Evolutionary conservation across 2,329 filamentous ascomycete genomes (phyloP).

Genomic region (Bipolaris gigantea): DNA sequence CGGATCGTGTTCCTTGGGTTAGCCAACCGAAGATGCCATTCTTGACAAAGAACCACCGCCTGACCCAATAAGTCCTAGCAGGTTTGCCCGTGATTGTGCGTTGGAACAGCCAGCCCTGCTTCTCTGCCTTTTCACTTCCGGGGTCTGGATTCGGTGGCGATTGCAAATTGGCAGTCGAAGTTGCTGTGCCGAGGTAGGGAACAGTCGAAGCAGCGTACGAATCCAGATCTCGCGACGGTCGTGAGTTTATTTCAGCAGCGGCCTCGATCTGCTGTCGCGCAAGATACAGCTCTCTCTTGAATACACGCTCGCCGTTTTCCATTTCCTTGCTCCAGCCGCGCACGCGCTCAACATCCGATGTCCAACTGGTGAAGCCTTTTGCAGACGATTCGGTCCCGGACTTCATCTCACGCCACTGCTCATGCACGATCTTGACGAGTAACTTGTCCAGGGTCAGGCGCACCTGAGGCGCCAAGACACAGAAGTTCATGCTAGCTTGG

Average conservation of each 20-base stretch:
- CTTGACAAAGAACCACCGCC: slow-evolving; percentile 94
- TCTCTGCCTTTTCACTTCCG: slow-evolving; percentile 63
- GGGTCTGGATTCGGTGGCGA: slow-evolving; percentile 56
- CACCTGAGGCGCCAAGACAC: slow-evolving; percentile 81
- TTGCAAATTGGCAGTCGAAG: slow-evolving; percentile 56
- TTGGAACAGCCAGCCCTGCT: slow-evolving; percentile 93
- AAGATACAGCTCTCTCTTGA: slow-evolving; percentile 77
- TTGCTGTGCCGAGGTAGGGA: slow-evolving; percentile 74
- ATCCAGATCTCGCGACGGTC: slow-evolving; percentile 88
- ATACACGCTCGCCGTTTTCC: slow-evolving; percentile 82
- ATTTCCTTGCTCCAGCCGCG: slow-evolving; percentile 93
- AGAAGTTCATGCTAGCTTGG: slow-evolving; percentile 91
- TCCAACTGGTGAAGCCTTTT: slow-evolving; percentile 66
- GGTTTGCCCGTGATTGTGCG: slow-evolving; percentile 83
- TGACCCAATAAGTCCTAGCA: slow-evolving; percentile 83
- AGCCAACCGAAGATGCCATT: slow-evolving; percentile 96
- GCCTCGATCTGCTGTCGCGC: slow-evolving; percentile 84
- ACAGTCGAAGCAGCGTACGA: slow-evolving; percentile 91
- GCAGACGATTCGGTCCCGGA: slow-evolving; percentile 66
- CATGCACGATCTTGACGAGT: slow-evolving; percentile 79
- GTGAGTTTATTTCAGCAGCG: slow-evolving; percentile 66
- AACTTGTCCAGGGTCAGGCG: slow-evolving; percentile 82
- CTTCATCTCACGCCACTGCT: slow-evolving; percentile 87
- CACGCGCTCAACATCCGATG: slow-evolving; percentile 84
- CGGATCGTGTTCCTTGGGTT: slow-evolving; percentile 74